Evolutionary conservation across 163 green algal genomes (phyloP).

Genomic region (Chlamydomonas reinhardtii): DNA sequence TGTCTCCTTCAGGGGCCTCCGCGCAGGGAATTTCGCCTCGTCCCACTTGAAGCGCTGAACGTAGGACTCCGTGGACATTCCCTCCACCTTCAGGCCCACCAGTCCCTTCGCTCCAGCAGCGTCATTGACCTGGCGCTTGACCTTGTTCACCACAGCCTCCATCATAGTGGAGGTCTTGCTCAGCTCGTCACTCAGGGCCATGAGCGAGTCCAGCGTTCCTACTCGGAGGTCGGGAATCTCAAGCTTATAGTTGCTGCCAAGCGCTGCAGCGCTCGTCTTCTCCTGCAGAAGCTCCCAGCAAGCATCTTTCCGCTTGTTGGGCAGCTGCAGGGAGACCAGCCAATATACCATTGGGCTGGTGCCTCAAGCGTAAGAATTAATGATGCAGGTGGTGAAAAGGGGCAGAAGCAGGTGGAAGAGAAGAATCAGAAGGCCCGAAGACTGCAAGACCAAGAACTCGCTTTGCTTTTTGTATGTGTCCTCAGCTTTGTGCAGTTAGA

Average conservation of each 20-base stretch:
- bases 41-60: slow-evolving; percentile 95
- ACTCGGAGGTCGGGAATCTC: slow-evolving; percentile 90
- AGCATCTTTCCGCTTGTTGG: slow-evolving; percentile 66
- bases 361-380: no score
- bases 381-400: no score
- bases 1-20: slow-evolving; percentile 89
- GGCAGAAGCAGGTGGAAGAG: no score
- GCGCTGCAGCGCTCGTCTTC: slow-evolving; percentile 71
- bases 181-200: slow-evolving; percentile 95
- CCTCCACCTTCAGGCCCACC: slow-evolving; percentile 82
- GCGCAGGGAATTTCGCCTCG: slow-evolving; percentile 96
- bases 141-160: slow-evolving; percentile 91
- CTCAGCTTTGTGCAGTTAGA: no score
- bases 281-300: slow-evolving; percentile 88
- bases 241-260: slow-evolving; percentile 84
- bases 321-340: slow-evolving; percentile 82
- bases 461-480: no score
- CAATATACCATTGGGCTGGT: slow-evolving; percentile 75
- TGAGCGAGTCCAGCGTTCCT: slow-evolving; percentile 96
- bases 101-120: slow-evolving; percentile 54
- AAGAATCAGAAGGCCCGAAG: no score
- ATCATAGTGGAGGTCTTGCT: slow-evolving; percentile 85
- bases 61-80: slow-evolving; percentile 81
- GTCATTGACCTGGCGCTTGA: slow-evolving; percentile 90
- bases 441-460: no score